Evolutionary conservation across 108 stramenopile genomes (phyloP).

Genomic region (Epithemia pelagica): DNA sequence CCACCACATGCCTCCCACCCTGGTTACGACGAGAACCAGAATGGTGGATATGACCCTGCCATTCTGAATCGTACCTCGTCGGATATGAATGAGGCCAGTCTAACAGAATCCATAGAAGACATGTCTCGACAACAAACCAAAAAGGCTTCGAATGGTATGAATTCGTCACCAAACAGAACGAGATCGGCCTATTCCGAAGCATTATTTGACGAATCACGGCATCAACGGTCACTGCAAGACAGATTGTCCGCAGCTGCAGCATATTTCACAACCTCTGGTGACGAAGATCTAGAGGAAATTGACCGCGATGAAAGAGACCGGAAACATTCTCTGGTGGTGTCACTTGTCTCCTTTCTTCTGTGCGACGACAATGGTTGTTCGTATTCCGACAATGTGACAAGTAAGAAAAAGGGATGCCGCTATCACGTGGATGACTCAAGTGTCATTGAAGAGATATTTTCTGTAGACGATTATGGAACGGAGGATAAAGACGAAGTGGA

Average conservation of each 20-base stretch:
- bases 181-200: background rate
- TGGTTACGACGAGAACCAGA: background rate
- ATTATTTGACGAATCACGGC: background rate
- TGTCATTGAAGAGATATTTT: background rate
- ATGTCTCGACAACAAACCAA: background rate
- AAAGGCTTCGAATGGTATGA: background rate
- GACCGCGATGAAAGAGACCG: background rate
- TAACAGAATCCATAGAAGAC: background rate
- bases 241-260: background rate
- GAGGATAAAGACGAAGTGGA: background rate
- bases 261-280: background rate
- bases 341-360: background rate
- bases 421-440: background rate
- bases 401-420: background rate
- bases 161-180: background rate
- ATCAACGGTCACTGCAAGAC: background rate
- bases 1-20: too few relatives aligned
- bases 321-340: background rate
- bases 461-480: background rate
- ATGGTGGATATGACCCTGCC: background rate
- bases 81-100: background rate
- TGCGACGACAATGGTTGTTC: background rate
- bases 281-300: background rate
- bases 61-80: background rate
- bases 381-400: background rate